Evolutionary conservation across 2,329 filamentous ascomycete species (phyloP), one percentile per base, ranked within the genome.

Genomic region (Hypoxylon sp.): DNA sequence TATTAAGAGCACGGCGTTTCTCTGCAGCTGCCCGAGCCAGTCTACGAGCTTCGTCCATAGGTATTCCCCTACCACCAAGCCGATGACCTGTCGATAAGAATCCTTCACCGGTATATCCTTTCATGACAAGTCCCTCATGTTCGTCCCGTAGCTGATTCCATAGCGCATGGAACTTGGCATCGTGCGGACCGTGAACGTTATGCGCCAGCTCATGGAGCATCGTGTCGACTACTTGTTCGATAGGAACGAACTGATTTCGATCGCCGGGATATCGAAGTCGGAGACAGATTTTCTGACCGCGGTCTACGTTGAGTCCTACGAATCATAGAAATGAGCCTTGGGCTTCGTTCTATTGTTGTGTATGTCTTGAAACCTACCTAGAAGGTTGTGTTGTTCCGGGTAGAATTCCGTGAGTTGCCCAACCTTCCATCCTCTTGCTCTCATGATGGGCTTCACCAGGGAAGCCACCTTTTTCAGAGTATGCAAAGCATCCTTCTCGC

Each of bases 171-270:
- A 98, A 98, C 34, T 91, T 86, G 48, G 83, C 85, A 75, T 97
- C 89, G 77, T 98, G 95, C 1, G 92, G 92, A 0, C 93, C 93
- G 77, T 91, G 89, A 9, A 93, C 87, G 70, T 91, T 97, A 75
- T 98, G 95, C n/a, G 88, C 90, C 2, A 98, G 87, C 82, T 98
- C 95, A 76, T 98, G 95, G 19, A 98, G 87, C 89, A 98, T 91
- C 0, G 95, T 98, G 78, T 97, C 94, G 45, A 93, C 84, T 6
- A 97, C 85, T 69, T 91, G 83, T 74, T 97, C 93, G 61, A 94
- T 81, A 0, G 91, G 90, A 19, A 97, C 78, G 74, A 98, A 98
- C 72, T 93, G 89, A 39, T 83, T 88, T 8, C 87, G 84, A 76
- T 97, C 92, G 72, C 87, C 84, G 5, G 91, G 83, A 78, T 96